Conservation (phyloP, 2,329 filamentous ascomycete species). For the Penicillium brevicompactum region DNA sequence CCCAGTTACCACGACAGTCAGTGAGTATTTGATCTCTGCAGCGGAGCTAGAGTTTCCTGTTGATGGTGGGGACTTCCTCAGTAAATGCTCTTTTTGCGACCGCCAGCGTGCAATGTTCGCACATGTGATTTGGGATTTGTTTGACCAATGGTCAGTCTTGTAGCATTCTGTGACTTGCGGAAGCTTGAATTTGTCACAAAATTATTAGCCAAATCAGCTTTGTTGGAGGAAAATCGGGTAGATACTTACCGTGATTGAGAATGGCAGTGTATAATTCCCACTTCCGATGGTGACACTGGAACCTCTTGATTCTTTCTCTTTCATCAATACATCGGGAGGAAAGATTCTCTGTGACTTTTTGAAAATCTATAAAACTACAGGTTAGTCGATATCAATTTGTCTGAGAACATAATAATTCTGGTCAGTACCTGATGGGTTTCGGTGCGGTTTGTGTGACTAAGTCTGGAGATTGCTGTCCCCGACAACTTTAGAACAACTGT, state of each 20-base stretch:
- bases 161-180: conserved; percentile 1
- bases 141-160: background rate
- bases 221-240: too few relatives aligned
- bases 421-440: conserved; percentile 18
- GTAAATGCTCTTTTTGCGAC: background rate
- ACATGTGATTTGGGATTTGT: background rate
- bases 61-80: background rate
- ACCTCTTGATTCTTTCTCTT: background rate
- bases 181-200: background rate
- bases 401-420: background rate
- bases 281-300: conserved; percentile 7
- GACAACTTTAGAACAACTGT: conserved; percentile 14
- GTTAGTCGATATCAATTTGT: background rate
- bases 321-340: background rate
- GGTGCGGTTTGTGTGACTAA: conserved; percentile 6
- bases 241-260: conserved; percentile 1
- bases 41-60: background rate
- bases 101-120: background rate
- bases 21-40: background rate
- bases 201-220: too few relatives aligned
- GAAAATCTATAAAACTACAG: background rate
- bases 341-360: background rate
- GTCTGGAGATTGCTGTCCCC: conserved; percentile 15
- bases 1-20: background rate
- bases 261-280: background rate